Evolutionary conservation across 164 flowering plant genomes (phyloP), one percentile per base, ranked within the genome.

Genomic region (Hamamelis virginiana): DNA sequence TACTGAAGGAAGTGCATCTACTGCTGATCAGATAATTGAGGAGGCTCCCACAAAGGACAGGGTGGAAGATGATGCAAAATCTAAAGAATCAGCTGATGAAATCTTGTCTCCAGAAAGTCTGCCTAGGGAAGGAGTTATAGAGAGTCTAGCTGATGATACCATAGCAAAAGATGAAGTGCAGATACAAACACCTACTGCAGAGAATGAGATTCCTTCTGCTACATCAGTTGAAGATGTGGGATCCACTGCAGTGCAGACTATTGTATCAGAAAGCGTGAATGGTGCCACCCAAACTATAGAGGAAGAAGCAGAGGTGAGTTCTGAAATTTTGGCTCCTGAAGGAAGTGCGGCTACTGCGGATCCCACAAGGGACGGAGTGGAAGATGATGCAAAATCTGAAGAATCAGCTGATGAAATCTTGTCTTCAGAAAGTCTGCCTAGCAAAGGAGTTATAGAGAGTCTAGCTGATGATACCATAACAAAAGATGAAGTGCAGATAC

Each of bases 11-110:
- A 72, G 58, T 59, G 44, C 69, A 58, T 59, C 77, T 47, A 46
- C 59, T n/a, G 72, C 13, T 16, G 28, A 47, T 41, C 50, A 67
- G 68, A 51, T 65, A 74, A 18, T 27, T 46, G 70, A 74, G 51
- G 79, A 78, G 60, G 73, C 72, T 78, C 48, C 82, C 65, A 56
- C 66, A 48, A 62, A 69, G 48, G 75, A 59, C 33, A 72, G 18
- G 0, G 64, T 27, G 41, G 79, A 75, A 50, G 46, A 44, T 27
- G 62, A 59, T 60, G 75, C 15, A 53, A 44, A 68, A 56, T 19
- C 68, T 18, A 70, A 6, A 44, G 69, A 62, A 23, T 21, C 43
- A 48, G 26, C 57, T 47, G 62, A 45, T 46, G 59, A 78, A 58
- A 27, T 58, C 25, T 15, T 33, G 21, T 26, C 72, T 66, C 67